These are phyloP conservation scores for Mycosphaerella sp. DNA, from an alignment of 2,329 filamentous ascomycete species.

Conservation along the genomic window DNA sequence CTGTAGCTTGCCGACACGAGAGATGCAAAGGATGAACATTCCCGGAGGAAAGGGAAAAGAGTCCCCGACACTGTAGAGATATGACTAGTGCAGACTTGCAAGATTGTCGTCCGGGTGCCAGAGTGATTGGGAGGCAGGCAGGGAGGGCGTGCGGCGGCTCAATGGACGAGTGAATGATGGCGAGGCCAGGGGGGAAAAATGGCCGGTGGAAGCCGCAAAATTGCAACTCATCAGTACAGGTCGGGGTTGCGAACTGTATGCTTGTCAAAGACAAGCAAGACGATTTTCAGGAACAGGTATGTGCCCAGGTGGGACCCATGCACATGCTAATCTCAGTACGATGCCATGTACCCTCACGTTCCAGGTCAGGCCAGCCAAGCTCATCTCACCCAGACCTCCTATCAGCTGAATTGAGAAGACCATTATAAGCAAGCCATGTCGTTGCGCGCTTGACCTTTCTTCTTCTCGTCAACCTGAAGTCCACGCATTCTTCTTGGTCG, in stretches of 20 bases:
- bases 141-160: too few relatives aligned
- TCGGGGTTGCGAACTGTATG: not conserved
- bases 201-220: not conserved
- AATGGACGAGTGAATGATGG: not conserved
- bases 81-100: not conserved
- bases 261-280: not conserved
- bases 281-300: constrained; percentile 8
- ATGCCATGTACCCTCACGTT: constrained; percentile 14
- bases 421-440: constrained; percentile 17
- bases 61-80: not conserved
- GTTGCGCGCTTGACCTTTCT: constrained; percentile 9
- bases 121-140: too few relatives aligned
- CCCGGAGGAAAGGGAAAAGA: not conserved
- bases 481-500: constrained; percentile 10
- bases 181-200: not conserved
- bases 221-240: not conserved
- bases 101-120: too few relatives aligned
- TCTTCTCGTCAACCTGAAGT: constrained; percentile 12
- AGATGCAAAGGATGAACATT: not conserved
- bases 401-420: constrained; percentile 12
- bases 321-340: constrained; percentile 16
- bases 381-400: constrained; percentile 19
- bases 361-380: constrained; percentile 14
- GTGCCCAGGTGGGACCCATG: constrained; percentile 12
- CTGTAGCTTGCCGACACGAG: not conserved